Percentiles rank a stretch among this genome's conserved stretches.
These are phyloP conservation scores for Sonneratia alba DNA, from an alignment of 345 rosid genomes.

Conservation along the genomic window DNA sequence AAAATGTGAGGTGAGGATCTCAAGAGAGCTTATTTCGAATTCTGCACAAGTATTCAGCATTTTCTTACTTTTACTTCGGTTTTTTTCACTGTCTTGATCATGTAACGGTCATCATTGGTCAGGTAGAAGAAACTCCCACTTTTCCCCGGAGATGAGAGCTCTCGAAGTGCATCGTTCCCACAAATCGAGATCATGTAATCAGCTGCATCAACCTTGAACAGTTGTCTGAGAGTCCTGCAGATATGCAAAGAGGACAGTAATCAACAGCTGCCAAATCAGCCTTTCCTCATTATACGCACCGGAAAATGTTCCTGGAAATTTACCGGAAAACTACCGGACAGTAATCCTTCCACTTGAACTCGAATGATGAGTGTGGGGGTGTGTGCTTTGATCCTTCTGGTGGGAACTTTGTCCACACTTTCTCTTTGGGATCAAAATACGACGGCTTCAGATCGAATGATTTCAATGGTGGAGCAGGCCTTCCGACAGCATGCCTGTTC, in stretches of 20 bases:
- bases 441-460: constrained; percentile 83
- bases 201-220: constrained; percentile 86
- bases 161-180: constrained; percentile 91
- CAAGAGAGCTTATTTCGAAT: neutral
- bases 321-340: constrained; percentile 98
- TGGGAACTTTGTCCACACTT: constrained; percentile 95
- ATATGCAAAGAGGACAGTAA: neutral
- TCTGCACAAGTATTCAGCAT: neutral
- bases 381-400: constrained; percentile 90
- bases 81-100: constrained; percentile 97
- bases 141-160: constrained; percentile 96
- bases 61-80: constrained; percentile 73
- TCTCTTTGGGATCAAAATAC: constrained; percentile 86
- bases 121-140: constrained; percentile 96
- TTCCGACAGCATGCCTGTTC: constrained; percentile 81
- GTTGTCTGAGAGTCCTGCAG: constrained; percentile 83
- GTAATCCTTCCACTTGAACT: constrained; percentile 95
- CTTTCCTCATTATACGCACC: neutral
- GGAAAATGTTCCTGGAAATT: neutral
- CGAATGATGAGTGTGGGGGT: constrained; percentile 87
- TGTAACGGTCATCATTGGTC: constrained; percentile 85
- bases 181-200: constrained; percentile 97
- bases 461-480: constrained; percentile 70
- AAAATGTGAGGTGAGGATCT: neutral
- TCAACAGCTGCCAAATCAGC: neutral